Conservation (phyloP, 169 alveolate genomes). For the Theileria equi region DNA sequence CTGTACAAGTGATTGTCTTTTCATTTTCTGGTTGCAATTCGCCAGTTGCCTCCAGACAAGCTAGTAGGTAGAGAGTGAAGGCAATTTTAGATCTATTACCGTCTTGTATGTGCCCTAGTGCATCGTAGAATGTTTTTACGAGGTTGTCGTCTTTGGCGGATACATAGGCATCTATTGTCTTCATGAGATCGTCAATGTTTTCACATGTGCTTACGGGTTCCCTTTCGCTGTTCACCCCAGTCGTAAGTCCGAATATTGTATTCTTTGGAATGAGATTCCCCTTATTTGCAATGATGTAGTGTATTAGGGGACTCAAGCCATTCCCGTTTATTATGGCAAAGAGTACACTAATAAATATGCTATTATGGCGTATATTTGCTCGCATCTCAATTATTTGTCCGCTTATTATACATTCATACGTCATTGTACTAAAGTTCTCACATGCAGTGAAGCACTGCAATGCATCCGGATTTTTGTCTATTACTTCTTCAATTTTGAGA, state of each 20-base stretch:
- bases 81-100: neutral
- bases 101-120: neutral
- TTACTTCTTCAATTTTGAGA: neutral
- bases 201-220: no score
- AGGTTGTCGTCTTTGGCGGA: no score
- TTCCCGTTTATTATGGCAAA: neutral
- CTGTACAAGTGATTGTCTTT: neutral
- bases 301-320: neutral
- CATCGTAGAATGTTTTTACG: neutral
- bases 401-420: conserved; percentile 16
- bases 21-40: neutral
- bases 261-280: neutral
- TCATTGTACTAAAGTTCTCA: neutral
- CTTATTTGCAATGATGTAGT: neutral
- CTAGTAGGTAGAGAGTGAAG: conserved; percentile 12
- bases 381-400: conserved; percentile 7
- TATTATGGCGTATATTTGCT: neutral
- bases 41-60: conserved; percentile 11
- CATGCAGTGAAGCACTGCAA: conserved; percentile 3
- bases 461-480: neutral
- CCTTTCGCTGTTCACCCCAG: no score
- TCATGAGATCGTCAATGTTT: no score
- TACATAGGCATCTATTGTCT: no score
- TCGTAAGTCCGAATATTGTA: conserved; percentile 6
- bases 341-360: conserved; percentile 2